Evolutionary conservation across 495 filamentous ascomycete species (phyloP).

Genomic region (Xylaria cubensis): DNA sequence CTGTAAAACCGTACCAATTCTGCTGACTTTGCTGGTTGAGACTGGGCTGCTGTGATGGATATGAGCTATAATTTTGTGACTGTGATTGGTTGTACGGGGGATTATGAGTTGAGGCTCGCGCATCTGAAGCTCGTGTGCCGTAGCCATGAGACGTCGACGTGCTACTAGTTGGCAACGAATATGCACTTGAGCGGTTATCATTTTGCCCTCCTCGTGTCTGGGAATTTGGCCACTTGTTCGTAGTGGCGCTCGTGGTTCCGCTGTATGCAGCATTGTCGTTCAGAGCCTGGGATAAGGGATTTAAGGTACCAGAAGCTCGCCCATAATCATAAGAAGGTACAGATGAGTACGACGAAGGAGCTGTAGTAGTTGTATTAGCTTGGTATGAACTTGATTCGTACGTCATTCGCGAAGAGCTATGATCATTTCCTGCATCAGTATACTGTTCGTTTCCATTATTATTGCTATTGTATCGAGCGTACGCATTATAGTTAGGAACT

Average conservation of each 20-base stretch:
- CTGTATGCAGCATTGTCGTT: conserved; percentile 30
- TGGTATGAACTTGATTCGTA: conserved; percentile 41
- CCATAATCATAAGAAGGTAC: conserved; percentile 35
- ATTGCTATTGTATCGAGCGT: conserved; percentile 37
- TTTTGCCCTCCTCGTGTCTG: conserved; percentile 30
- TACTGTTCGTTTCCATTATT: conserved; percentile 33
- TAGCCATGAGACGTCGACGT: conserved; percentile 32
- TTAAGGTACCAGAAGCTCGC: conserved; percentile 28
- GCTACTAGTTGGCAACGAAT: conserved; percentile 30
- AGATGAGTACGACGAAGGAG: conserved; percentile 34
- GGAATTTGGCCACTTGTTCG: conserved; percentile 37
- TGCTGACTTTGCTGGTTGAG: conserved; percentile 34
- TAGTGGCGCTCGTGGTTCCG: conserved; percentile 14
- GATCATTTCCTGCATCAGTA: conserved; percentile 30
- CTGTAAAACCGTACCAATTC: conserved; percentile 37
- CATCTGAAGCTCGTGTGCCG: conserved; percentile 27
- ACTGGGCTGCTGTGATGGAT: conserved; percentile 31
- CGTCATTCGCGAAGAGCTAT: conserved; percentile 32
- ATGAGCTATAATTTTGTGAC: conserved; percentile 35
- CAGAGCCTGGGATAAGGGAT: conserved; percentile 37
- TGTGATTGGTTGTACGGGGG: conserved; percentile 35
- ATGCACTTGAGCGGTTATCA: conserved; percentile 27
- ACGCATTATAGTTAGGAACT: conserved; percentile 34
- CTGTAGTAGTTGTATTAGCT: conserved; percentile 27
- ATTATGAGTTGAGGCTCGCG: conserved; percentile 26